phyloP scores from a whole-genome alignment of 164 flowering plant genomes.

The Magnolia changhungtana region DNA sequence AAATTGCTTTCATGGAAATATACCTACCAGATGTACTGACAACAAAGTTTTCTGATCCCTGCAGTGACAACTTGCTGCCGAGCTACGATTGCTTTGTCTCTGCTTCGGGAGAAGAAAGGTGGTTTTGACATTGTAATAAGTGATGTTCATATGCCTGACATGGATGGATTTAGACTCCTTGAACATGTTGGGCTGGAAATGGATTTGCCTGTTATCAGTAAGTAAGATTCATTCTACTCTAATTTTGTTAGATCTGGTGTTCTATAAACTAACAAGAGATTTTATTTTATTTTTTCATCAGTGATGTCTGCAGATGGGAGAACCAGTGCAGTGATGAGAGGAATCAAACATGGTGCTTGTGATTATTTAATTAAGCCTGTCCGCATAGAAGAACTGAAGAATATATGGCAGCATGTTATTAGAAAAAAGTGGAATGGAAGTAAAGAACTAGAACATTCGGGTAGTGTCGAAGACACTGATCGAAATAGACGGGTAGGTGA shows the following conservation, averaged over 20 bases:
- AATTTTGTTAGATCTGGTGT: neutral
- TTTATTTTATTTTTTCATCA: conserved; percentile 20
- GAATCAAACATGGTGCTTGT: conserved; percentile 85
- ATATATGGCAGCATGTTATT: conserved; percentile 90
- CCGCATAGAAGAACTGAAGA: conserved; percentile 67
- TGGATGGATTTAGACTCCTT: conserved; percentile 87
- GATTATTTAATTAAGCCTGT: conserved; percentile 90
- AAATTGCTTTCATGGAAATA: neutral
- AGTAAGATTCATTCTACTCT: conserved; percentile 27
- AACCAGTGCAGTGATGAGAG: conserved; percentile 66
- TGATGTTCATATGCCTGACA: conserved; percentile 95
- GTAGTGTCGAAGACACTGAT: conserved; percentile 58
- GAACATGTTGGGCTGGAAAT: conserved; percentile 85
- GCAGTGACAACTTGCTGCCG: conserved; percentile 75
- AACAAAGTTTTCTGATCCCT: conserved; percentile 13
- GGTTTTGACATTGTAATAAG: conserved; percentile 78
- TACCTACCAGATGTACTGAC: neutral
- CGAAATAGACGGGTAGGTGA: conserved; percentile 38
- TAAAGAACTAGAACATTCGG: conserved; percentile 56
- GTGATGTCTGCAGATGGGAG: conserved; percentile 92
- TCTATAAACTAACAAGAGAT: conserved; percentile 6
- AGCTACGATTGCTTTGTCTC: conserved; percentile 65
- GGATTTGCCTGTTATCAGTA: conserved; percentile 93
- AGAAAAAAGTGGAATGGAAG: conserved; percentile 56
- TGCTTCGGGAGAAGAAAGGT: conserved; percentile 69